Base-by-base conservation (phyloP, 208 protist species). In the Acanthamoeba triangularis region DNA sequence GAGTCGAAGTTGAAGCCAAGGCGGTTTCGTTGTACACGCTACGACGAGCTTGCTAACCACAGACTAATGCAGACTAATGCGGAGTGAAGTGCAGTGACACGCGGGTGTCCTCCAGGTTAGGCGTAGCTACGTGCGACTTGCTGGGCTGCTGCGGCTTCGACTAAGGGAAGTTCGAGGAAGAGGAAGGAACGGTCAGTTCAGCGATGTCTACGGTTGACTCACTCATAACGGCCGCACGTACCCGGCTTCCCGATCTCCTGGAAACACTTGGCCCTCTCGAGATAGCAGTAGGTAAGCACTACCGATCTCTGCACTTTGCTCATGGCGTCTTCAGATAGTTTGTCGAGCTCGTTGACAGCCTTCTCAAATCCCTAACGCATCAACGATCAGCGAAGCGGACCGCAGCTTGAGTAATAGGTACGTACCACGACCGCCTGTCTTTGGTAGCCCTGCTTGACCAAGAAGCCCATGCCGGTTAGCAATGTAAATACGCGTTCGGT, bases 291-390 rank as follows among this genome's bases (percentile, higher is more conserved):
- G 10, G 65, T 37, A 37, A 72, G 65, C 65, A 72, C 65, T 0
- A 72, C 65, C 6, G 65, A 72, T n/a, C 65, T 72, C 65, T 72
- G 65, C 65, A 72, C 65, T 72, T 72, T 72, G 65, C 65, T 37
- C 65, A 72, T 20, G 10, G 65, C 65, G 7, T 72, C 65, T 20
- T 33, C 28, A 14, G 65, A 18, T 11, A 18, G 0, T 11, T 20
- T 13, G 13, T 13, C 30, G 65, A 72, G 65, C 30, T 14, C 30
- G 30, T 72, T 72, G 65, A 72, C 35, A 23, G 65, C 65, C 20
- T 37, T 30, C 65, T 72, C 65, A 37, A 37, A 72, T 10, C 65
- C 65, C 65, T 72, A 5, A 37, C 30, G 7, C 65, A 72, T 14
- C 30, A 14, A n/a, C 20, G n/a, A 35, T 30, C 65, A 72, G 65